Percentiles rank a stretch among this genome's conserved stretches.
phyloP scores from a whole-genome alignment of 2,329 filamentous ascomycete genomes.

The Harringtonia aguacate region DNA sequence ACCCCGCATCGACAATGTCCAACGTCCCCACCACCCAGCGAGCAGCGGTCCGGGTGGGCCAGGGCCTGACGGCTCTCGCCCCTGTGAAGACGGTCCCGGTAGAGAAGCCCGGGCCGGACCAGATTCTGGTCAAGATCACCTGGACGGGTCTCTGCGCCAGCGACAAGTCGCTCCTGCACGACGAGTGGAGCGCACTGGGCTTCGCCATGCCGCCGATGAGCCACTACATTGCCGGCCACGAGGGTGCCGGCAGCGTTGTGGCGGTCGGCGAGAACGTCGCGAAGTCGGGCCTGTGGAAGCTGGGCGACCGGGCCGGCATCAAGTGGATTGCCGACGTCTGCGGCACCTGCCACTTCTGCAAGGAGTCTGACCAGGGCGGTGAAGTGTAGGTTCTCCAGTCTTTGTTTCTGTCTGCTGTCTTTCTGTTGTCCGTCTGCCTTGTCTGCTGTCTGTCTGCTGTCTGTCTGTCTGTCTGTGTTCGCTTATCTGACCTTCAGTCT shows the following conservation, averaged over 20 bases:
- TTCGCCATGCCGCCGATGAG: conserved; percentile 4
- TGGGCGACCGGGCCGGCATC: conserved; percentile 9
- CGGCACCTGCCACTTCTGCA: conserved; percentile 5
- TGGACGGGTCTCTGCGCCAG: conserved; percentile 10
- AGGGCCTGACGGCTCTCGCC: background rate
- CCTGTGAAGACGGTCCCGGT: conserved; percentile 2
- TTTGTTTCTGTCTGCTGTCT: background rate
- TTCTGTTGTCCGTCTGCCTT: background rate
- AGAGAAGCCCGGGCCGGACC: conserved; percentile 3
- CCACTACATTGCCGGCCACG: conserved; percentile 7
- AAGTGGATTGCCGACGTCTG: conserved; percentile 6
- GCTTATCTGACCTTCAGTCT: background rate
- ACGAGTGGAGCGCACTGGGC: conserved; percentile 8
- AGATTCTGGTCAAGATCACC: conserved; percentile 10
- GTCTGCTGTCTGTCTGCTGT: background rate
- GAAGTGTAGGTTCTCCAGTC: conserved; percentile 2
- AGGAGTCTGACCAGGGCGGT: conserved; percentile 4
- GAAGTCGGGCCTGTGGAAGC: conserved; percentile 1
- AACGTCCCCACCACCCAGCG: conserved; percentile 10
- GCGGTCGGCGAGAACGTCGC: conserved; percentile 4
- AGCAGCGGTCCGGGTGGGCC: conserved; percentile 8
- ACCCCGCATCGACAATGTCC: too few species aligned
- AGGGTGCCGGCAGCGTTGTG: conserved; percentile 5
- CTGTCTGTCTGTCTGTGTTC: background rate
- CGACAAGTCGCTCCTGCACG: conserved; percentile 11